Base-by-base conservation (phyloP, 768 basidiomycete genomes). In the Rhodotorula taiwanensis region DNA sequence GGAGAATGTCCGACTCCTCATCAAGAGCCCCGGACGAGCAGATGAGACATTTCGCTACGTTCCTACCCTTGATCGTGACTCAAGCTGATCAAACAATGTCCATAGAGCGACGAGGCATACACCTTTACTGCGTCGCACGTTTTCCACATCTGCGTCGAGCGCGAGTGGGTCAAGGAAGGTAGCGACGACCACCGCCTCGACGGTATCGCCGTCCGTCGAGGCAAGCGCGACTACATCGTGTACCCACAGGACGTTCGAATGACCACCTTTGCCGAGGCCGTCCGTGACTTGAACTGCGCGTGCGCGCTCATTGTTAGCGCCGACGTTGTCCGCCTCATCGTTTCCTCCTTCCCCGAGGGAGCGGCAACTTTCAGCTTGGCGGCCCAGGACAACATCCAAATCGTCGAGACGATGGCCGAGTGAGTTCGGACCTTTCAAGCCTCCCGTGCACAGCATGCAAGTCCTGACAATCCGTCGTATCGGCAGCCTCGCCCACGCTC, bases 401-500 rank as follows among this genome's bases (percentile, higher is more conserved):
- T 61, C 27, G 60, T 61, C 47, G 53, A 61, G 15, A 36, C 34
- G 47, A 61, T 61, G 60, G 6, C 27, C 9, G 53, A 55, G 53
- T 55, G 20, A 27, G 42, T 44, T 14, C 13, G 4, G 41, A 25
- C 4, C 20, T 20, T 9, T 28, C 20, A 13, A 5, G 1, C 30
- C 2, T 16, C 18, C 7, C 23, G 2, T 4, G n/a, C n/a, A n/a
- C n/a, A n/a, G n/a, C n/a, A n/a, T n/a, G n/a, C n/a, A n/a, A n/a
- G n/a, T n/a, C n/a, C n/a, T n/a, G n/a, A n/a, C n/a, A n/a, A n/a
- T n/a, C n/a, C n/a, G n/a, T 27, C 13, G 28, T 23, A 4, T 20
- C 0, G 13, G 4, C 30, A 76, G 53, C 54, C 66, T 72, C 52
- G 33, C 49, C 21, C 18, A 47, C 48, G 52, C 75, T 18, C 70